Evolutionary conservation across 345 rosid species (phyloP), one percentile per base, ranked within the genome.

Genomic region (Stellera chamaejasme): DNA sequence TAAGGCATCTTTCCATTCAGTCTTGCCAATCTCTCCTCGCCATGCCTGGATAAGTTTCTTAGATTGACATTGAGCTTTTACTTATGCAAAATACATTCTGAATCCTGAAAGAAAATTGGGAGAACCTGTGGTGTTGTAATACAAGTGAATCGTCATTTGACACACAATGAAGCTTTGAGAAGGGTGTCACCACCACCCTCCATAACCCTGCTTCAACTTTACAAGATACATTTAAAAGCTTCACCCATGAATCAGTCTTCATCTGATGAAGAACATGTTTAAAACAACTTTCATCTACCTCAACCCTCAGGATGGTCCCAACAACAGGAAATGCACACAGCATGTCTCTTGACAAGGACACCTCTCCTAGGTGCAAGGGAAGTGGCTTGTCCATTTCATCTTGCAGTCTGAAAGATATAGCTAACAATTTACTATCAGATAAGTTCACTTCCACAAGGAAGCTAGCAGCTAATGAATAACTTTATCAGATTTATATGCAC

Each of bases 291-390:
- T 50, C 66, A 52, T 75, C 74, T 66, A 75, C 45, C 58, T 63
- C 48, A 61, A 93, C 79, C 69, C 81, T 75, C 66, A 89, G 67
- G 63, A 89, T 56, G 36, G 87, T 82, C 67, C 99, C 99, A 69
- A 76, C 79, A 10, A 83, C 65, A 39, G 97, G 97, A 74, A 93
- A 81, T 48, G 78, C 69, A 69, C 68, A 68, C 11, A 86, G 66
- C 46, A 69, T 2, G 41, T 84, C 89, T 76, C 81, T 82, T 12
- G 91, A 69, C 68, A 76, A 59, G 53, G 79, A 72, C 48, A 52
- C 47, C 11, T 84, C 67, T 62, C 80, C 93, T 62, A 70, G 47
- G 14, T 66, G 77, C 41, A 85, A 61, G 57, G 86, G 79, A 61
- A 82, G 77, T 45, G 61, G 70, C n/a, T 62, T 65, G 25, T 67